Evolutionary conservation across 2,329 filamentous ascomycete genomes (phyloP), one percentile per base, ranked within the genome.

Genomic region (Phialocephala subalpina): DNA sequence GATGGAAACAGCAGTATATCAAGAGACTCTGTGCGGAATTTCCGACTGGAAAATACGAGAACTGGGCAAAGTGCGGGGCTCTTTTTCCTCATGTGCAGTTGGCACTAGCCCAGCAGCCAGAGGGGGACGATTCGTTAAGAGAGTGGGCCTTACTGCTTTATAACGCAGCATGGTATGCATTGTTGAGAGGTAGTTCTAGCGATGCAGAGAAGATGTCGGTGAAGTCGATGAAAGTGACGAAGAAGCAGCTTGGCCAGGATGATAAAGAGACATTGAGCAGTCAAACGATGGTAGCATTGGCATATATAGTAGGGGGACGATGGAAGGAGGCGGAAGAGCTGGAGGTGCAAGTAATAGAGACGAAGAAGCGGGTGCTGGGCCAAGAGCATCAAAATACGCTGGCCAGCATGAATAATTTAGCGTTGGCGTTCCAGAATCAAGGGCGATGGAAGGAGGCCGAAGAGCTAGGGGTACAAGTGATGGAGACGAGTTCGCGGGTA

Each of bases 91-190:
- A 56, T 27, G 52, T n/a, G 16, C 52, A 56, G 35, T 56, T 27
- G 12, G 52, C 52, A 56, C 18, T n/a, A 56, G 18, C 25, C 33
- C 52, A 56, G 52, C 5, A 35, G 52, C 52, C 52, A 35, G 35
- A 36, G 27, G 52, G 35, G 9, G 25, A 56, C 33, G 52, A 56
- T 35, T 56, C 52, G 5, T 56, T 56, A 35, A 3, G 12, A 18
- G 52, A 56, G 4, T 56, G 52, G 52, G 52, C 52, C n/a, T 56
- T n/a, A 35, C 9, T 56, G 16, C n/a, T 56, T 35, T 56, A 56
- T 16, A 56, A 56, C 8, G 52, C 52, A 56, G 52, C 52, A 56
- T 56, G 52, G 52, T 56, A 56, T 35, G 52, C 25, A 25, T 33
- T 16, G 52, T 35, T 25, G 14, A 56, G 14, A 27, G 52, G 52